Evolutionary conservation across 495 filamentous ascomycete species (phyloP), one percentile per base, ranked within the genome.

Genomic region (Penicillium diatomitis): DNA sequence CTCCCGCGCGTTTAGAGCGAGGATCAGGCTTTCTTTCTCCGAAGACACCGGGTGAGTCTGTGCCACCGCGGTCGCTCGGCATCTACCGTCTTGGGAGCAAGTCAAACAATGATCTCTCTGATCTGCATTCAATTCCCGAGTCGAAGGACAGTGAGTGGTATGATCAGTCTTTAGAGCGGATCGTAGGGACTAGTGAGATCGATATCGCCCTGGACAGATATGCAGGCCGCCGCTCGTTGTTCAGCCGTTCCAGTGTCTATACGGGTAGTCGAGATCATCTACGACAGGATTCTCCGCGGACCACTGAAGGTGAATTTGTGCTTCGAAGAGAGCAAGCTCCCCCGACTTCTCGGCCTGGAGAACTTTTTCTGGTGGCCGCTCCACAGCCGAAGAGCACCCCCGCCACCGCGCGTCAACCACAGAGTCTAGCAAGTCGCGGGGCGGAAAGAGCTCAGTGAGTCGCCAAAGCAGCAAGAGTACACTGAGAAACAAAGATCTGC

Each of bases 401-500:
- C 47, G 47, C 20, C 39, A 44, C 20, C 39, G 47, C 32, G 39
- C 44, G n/a, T 46, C 37, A 34, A 54, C 49, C 12, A 50, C 48
- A 46, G 44, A 32, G 41, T 49, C 31, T 48, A 63, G 44, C 38
- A 57, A 46, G 4, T 36, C 50, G 8, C 52, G 51, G n/a, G 55
- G 53, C 38, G 45, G 37, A 5, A 58, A 61, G 45, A 57, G 52
- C 36, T 38, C 57, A 0, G 34, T 70, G 51, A 68, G 63, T 6
- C 70, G 70, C 47, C 73, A 70, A 49, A 69, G 61, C 34, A 67
- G 68, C 55, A 69, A 65, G 46, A 75, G 63, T 39, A 70, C 68
- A 5, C 55, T 78, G 52, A 70, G 66, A 40, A 70, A 65, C 34
- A 54, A 56, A 6, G 74, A 81, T 44, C 59, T 80, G 42, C 69